These are phyloP conservation scores for Neocatenulostroma microsporum DNA, from an alignment of 2,329 filamentous ascomycete genomes.

Conservation along the genomic window DNA sequence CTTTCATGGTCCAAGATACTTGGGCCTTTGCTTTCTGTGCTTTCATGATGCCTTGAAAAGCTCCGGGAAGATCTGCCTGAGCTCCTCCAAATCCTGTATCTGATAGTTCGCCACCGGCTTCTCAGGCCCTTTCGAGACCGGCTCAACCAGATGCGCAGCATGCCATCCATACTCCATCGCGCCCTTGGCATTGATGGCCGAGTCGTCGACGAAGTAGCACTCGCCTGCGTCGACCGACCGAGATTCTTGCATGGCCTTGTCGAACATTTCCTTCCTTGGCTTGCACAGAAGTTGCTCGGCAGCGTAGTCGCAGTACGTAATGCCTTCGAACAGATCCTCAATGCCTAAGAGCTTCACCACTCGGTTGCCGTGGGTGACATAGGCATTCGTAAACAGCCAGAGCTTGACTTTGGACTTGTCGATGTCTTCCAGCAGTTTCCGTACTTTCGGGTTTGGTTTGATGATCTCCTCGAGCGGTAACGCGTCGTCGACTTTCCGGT, in stretches of 20 bases:
- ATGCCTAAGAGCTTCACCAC: conserved; percentile 75
- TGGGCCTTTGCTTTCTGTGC: too few species aligned
- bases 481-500: conserved; percentile 88
- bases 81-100: conserved; percentile 66
- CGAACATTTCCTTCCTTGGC: conserved; percentile 72
- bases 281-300: conserved; percentile 73
- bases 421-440: conserved; percentile 69
- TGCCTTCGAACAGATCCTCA: conserved; percentile 85
- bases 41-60: conserved; percentile 60
- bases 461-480: conserved; percentile 80
- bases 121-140: conserved; percentile 55
- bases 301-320: conserved; percentile 90
- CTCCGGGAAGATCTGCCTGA: conserved; percentile 69
- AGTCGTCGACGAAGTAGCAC: conserved; percentile 98
- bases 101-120: conserved; percentile 59
- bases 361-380: conserved; percentile 74
- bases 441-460: conserved; percentile 66
- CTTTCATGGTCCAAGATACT: too few species aligned
- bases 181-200: conserved; percentile 68
- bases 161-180: conserved; percentile 79
- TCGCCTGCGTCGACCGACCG: conserved; percentile 58
- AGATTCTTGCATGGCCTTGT: conserved; percentile 81
- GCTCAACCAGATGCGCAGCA: conserved; percentile 76
- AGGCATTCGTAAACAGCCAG: conserved; percentile 97
- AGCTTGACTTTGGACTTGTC: conserved; percentile 75